Base-by-base conservation (phyloP, 2,329 filamentous ascomycete species). In the Cladosporium cucumerinum region DNA sequence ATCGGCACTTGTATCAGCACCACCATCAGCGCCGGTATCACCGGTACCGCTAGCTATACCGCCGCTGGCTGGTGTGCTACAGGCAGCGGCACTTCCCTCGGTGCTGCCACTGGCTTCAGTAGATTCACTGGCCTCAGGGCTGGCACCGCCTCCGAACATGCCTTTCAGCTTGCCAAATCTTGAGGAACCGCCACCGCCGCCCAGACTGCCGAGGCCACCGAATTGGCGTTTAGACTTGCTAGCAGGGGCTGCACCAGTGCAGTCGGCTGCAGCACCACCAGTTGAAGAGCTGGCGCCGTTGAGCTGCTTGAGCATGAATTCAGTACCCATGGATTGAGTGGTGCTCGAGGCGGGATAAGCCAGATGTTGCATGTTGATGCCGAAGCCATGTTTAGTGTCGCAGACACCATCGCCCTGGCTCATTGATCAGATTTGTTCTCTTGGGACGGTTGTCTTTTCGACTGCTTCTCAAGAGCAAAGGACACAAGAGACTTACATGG, bases 361-460 rank as follows among this genome's bases (percentile, higher is more conserved):
- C 25, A 77, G 62, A 62, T 77, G 74, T 66, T 71, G 68, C 11
- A 64, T 60, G 21, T 74, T 76, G 54, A 78, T 75, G 1, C 75
- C 75, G 28, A 18, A 28, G 1, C 74, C 75, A 55, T 77, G 65
- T 2, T 69, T 72, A 34, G 75, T 76, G 48, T 77, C 75, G 65
- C 76, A 78, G 7, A 78, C 74, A 34, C 74, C 75, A 66, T 78
- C 76, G 18, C 74, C 75, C 73, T 76, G 34, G 2, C 10, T 32
- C 28, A 5, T 2, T 52, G 21, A 23, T 49, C 39, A 65, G 61
- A n/a, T 23, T 46, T 21, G 39, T 16, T 23, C n/a, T 46, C 14
- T 5, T 34, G 32, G 2, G 12, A 14, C 14, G 14, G 32, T 8
- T 3, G 2, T 21, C 10, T 21, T 21, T 8, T 2, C n/a, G 5